Conservation (phyloP, 768 basidiomycete genomes). For the Rhodosporidiobolus odoratus region DNA sequence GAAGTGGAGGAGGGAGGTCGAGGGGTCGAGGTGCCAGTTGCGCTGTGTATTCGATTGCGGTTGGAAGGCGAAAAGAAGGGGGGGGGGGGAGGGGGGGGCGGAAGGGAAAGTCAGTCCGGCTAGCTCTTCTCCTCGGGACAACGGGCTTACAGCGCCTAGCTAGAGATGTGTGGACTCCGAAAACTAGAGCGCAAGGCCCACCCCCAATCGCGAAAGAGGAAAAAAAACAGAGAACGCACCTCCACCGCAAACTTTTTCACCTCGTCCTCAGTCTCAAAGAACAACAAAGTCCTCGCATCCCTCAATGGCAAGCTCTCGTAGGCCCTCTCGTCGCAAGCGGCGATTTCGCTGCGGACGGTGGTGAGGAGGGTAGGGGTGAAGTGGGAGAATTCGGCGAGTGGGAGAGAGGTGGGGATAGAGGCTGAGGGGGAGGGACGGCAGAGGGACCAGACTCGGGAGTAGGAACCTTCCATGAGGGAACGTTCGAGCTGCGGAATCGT, state of each 20-base stretch:
- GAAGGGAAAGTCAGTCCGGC: slow-evolving; percentile 7
- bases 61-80: not conserved
- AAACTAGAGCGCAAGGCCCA: no score
- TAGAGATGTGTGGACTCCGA: no score
- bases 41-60: no score
- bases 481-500: slow-evolving; percentile 81
- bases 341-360: slow-evolving; percentile 93
- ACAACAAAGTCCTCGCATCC: slow-evolving; percentile 83
- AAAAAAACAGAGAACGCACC: slow-evolving; percentile 50
- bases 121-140: no score
- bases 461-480: slow-evolving; percentile 98
- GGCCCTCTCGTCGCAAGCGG: slow-evolving; percentile 88
- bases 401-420: slow-evolving; percentile 4
- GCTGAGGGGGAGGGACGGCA: slow-evolving; percentile 46
- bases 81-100: not conserved
- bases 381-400: slow-evolving; percentile 74
- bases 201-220: not conserved
- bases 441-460: slow-evolving; percentile 95
- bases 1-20: slow-evolving; percentile 66
- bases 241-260: slow-evolving; percentile 73
- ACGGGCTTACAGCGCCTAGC: no score
- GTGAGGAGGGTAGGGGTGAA: slow-evolving; percentile 90
- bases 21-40: slow-evolving; percentile 58
- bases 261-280: slow-evolving; percentile 78
- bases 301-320: slow-evolving; percentile 85